Evolutionary conservation across 768 basidiomycete species (phyloP).

Genomic region (Tulasnella sp.): DNA sequence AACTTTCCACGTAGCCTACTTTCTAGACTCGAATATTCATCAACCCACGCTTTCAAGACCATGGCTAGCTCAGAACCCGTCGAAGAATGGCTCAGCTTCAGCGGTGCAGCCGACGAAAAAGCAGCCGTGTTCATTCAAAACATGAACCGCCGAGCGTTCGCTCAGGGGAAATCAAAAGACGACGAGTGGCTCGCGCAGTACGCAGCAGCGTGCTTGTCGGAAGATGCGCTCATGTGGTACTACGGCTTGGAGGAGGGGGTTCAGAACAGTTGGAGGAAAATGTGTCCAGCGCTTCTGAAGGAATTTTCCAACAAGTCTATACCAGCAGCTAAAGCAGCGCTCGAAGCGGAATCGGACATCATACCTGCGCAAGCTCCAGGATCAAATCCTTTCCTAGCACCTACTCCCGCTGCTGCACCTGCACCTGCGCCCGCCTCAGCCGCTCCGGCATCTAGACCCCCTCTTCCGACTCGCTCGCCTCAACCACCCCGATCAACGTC

Average conservation of each 20-base stretch:
- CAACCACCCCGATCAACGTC: not conserved
- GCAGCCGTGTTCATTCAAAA: not conserved
- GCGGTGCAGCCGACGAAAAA: not conserved
- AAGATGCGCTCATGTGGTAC: not conserved
- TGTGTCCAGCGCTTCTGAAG: not conserved
- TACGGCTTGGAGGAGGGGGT: not conserved
- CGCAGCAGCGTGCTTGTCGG: not conserved
- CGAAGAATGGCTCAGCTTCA: not conserved
- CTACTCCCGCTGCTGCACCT: not conserved
- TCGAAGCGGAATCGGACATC: not conserved
- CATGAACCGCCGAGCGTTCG: not conserved
- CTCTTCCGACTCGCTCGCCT: not conserved
- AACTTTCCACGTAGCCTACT: not conserved
- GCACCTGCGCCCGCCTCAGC: not conserved
- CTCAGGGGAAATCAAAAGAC: not conserved
- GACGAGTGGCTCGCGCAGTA: conserved; percentile 10
- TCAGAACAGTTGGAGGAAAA: conserved; percentile 1
- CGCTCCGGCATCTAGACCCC: not conserved
- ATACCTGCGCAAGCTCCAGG: not conserved
- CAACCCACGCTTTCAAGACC: not conserved
- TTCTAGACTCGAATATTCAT: not conserved
- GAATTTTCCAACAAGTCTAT: not conserved
- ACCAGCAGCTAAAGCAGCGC: not conserved
- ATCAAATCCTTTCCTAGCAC: not conserved
- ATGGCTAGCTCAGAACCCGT: not conserved